Percentiles rank a stretch among this genome's conserved stretches.
These are phyloP conservation scores for Rhododendron kiyosumense DNA, from an alignment of 148 eudicot genomes.

Conservation along the genomic window DNA sequence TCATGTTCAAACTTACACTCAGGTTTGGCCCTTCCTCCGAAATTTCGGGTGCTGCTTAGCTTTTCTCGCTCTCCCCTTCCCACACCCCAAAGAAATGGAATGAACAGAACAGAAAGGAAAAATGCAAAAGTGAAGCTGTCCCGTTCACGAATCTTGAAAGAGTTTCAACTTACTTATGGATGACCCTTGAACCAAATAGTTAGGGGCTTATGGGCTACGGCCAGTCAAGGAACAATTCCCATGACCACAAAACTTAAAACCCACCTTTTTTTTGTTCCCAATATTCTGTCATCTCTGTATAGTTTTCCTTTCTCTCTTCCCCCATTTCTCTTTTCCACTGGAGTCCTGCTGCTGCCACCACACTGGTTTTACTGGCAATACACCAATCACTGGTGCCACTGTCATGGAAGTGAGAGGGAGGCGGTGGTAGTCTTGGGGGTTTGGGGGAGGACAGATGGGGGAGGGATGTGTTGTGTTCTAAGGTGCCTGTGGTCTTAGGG, in stretches of 20 bases:
- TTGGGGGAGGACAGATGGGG: background rate
- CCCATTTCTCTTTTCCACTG: background rate
- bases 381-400: background rate
- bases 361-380: background rate
- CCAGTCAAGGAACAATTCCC: background rate
- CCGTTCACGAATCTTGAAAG: background rate
- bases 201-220: background rate
- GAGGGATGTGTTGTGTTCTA: background rate
- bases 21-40: slow-evolving; percentile 35
- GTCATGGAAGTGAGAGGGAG: background rate
- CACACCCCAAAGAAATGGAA: background rate
- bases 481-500: background rate
- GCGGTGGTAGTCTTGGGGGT: background rate
- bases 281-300: background rate
- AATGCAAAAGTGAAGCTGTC: background rate
- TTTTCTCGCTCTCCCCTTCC: background rate
- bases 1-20: slow-evolving; percentile 89
- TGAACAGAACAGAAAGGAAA: background rate
- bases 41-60: background rate
- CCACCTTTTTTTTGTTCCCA: background rate
- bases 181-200: background rate
- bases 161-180: background rate
- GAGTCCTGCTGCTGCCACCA: background rate
- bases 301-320: background rate
- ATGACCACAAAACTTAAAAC: background rate